A percentile compares a stretch with the other conserved stretches of the same genome.
These are phyloP conservation scores for Neofusicoccum parvum DNA, from an alignment of 2,329 filamentous ascomycete species.

Conservation along the genomic window DNA sequence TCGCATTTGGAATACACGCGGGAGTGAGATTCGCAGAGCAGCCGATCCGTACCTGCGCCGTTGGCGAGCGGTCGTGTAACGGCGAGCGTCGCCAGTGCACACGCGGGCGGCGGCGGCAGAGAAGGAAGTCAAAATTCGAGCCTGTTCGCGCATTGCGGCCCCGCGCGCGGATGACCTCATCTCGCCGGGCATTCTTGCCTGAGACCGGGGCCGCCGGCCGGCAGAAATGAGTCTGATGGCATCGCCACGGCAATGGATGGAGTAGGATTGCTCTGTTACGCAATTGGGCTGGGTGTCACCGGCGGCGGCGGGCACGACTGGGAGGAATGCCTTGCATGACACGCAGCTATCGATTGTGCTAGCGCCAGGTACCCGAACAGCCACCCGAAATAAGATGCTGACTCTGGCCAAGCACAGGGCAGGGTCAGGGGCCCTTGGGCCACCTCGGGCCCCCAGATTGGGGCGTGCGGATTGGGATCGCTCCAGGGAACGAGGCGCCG, in stretches of 20 bases:
- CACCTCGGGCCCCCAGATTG: constrained; percentile 7
- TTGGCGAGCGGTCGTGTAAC: constrained; percentile 13
- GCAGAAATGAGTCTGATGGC: not conserved
- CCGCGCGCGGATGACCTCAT: not conserved
- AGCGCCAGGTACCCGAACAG: constrained; percentile 21
- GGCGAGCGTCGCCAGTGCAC: not conserved
- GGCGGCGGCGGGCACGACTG: not conserved
- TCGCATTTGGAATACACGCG: not conserved
- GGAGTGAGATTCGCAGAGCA: not conserved
- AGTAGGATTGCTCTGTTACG: not conserved
- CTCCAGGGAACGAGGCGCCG: constrained; percentile 1
- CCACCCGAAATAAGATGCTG: constrained; percentile 18
- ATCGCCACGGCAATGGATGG: not conserved
- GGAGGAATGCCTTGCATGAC: constrained; percentile 20
- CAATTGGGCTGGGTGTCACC: constrained; percentile 14
- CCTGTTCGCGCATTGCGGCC: not conserved
- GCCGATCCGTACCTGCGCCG: constrained; percentile 5
- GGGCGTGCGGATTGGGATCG: constrained; percentile 11
- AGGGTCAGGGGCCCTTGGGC: not conserved
- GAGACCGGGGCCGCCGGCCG: not conserved
- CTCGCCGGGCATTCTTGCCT: not conserved
- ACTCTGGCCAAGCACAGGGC: not conserved
- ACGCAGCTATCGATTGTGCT: constrained; percentile 15
- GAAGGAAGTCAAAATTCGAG: not conserved
- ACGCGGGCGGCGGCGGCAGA: not conserved